A percentile compares a stretch with the other conserved stretches of the same genome.
Evolutionary conservation across 345 rosid genomes (phyloP).

Genomic region (Brassica incana): DNA sequence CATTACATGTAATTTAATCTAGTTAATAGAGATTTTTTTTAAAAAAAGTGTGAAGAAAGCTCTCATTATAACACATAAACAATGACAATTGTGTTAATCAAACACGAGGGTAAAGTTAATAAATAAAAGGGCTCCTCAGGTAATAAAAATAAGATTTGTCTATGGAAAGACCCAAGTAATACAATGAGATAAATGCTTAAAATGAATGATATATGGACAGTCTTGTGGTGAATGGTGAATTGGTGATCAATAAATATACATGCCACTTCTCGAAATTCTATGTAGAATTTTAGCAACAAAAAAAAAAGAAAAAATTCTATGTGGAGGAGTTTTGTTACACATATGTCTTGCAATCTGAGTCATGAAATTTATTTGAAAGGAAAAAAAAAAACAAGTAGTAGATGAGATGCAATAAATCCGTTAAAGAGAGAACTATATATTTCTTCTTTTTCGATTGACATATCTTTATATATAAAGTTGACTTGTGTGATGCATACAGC

Average conservation of each 20-base stretch:
- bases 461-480: no score
- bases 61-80: no score
- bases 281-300: not conserved
- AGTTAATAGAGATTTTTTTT: no score
- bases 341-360: not conserved
- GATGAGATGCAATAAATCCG: not conserved
- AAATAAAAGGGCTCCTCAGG: no score
- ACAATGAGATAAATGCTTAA: not conserved
- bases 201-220: not conserved
- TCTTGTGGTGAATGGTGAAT: not conserved
- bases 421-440: no score
- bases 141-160: not conserved
- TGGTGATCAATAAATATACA: slow-evolving; percentile 1
- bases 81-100: no score
- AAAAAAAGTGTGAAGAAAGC: no score
- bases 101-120: not conserved
- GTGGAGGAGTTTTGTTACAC: not conserved
- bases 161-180: not conserved
- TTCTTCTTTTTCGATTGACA: no score
- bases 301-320: no score
- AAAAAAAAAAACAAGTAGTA: not conserved
- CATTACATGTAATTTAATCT: no score
- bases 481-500: no score
- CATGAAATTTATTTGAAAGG: not conserved
- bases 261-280: slow-evolving; percentile 11